phyloP scores from a whole-genome alignment of 2,329 filamentous ascomycete genomes.

The Fusarium nodosum region DNA sequence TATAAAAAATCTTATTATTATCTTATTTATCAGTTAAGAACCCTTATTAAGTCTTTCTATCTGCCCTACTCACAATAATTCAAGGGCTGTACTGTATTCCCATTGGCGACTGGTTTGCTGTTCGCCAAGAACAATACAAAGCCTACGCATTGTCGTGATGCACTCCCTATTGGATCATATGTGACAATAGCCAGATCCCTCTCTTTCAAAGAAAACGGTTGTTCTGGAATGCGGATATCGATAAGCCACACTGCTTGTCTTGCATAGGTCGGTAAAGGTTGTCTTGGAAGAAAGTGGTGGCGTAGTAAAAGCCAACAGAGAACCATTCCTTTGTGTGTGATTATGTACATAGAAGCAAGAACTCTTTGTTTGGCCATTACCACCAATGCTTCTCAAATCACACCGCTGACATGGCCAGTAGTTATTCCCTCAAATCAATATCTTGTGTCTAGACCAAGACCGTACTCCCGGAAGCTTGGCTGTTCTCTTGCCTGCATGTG shows the following conservation, averaged over 20 bases:
- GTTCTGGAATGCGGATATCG: slow-evolving; percentile 18
- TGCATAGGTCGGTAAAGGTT: too few species aligned
- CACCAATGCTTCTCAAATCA: neutral
- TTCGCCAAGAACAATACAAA: slow-evolving; percentile 17
- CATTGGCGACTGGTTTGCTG: neutral
- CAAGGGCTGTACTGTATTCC: too few species aligned
- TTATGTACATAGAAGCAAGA: neutral
- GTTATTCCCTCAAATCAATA: neutral
- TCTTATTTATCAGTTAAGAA: too few species aligned
- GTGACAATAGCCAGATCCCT: slow-evolving; percentile 3
- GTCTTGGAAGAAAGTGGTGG: neutral
- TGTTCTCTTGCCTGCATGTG: neutral
- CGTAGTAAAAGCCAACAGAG: neutral
- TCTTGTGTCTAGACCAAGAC: neutral
- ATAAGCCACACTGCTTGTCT: neutral
- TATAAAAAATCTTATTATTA: too few species aligned
- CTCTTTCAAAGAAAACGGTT: slow-evolving; percentile 1
- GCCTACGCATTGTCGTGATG: neutral
- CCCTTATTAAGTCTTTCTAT: too few species aligned
- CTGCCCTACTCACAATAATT: too few species aligned
- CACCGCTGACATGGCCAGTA: neutral
- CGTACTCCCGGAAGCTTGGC: neutral
- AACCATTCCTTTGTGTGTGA: neutral
- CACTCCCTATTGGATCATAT: neutral
- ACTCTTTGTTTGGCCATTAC: neutral